Conservation (phyloP, 148 eudicot species). For the Nepenthes gracilis region DNA sequence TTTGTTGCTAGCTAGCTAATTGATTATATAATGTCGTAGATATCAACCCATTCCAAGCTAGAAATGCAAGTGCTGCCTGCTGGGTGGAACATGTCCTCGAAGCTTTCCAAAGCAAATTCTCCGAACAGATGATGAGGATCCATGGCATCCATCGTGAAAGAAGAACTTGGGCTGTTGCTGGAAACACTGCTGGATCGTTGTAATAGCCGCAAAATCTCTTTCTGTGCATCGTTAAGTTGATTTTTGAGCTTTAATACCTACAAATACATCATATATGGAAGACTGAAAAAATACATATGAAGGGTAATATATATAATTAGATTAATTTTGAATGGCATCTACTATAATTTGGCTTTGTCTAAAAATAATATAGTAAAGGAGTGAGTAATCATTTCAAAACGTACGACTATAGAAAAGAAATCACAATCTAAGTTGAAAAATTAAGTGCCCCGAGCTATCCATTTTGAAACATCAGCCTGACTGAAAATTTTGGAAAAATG, state of each 20-base stretch:
- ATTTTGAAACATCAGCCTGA: too few species aligned
- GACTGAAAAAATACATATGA: too few species aligned
- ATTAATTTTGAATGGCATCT: too few species aligned
- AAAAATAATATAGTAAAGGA: too few species aligned
- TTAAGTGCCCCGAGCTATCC: too few species aligned
- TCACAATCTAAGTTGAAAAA: too few species aligned
- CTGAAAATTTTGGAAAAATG: too few species aligned
- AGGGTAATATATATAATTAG: too few species aligned
- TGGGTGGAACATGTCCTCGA: background rate
- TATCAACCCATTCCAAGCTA: background rate
- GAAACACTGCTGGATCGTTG: background rate
- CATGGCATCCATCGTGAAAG: conserved; percentile 8
- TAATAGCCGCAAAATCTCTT: background rate
- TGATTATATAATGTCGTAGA: background rate
- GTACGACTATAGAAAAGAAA: too few species aligned
- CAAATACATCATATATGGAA: too few species aligned
- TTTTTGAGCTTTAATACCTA: conserved; percentile 7
- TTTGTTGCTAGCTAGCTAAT: background rate
- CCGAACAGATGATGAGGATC: background rate
- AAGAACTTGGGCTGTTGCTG: conserved; percentile 10
- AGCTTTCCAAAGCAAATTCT: background rate
- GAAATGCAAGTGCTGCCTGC: background rate
- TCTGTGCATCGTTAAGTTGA: conserved; percentile 4
- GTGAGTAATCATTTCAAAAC: too few species aligned
- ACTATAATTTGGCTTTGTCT: too few species aligned